phyloP scores from a whole-genome alignment of 768 basidiomycete genomes.

The Mycena galericulata region DNA sequence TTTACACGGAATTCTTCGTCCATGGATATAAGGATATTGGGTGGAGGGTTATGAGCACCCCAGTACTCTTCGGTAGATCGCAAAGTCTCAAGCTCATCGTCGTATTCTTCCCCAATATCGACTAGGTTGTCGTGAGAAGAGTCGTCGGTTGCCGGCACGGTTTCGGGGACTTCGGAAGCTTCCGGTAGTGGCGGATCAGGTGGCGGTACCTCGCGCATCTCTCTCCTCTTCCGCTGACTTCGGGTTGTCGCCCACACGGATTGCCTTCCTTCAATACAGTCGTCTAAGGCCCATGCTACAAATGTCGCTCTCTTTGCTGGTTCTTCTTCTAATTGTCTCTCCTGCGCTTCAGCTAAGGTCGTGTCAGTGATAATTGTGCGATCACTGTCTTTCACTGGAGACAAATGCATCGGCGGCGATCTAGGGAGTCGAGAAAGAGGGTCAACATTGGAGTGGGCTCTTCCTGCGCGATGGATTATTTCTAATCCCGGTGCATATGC shows the following conservation, averaged over 20 bases:
- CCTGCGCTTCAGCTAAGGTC: neutral
- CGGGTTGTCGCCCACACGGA: neutral
- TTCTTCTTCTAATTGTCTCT: neutral
- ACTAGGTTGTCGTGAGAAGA: neutral
- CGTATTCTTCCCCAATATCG: neutral
- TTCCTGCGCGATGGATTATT: too few relatives aligned
- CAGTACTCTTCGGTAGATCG: neutral
- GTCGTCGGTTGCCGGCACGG: neutral
- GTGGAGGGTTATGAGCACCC: neutral
- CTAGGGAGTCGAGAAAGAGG: too few relatives aligned
- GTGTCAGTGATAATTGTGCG: neutral
- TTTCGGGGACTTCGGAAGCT: neutral
- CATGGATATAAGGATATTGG: neutral
- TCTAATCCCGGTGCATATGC: too few relatives aligned
- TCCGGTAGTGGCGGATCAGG: neutral
- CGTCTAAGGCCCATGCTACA: neutral
- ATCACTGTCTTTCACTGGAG: too few relatives aligned
- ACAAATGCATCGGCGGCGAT: too few relatives aligned
- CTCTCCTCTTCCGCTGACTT: neutral
- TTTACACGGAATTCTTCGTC: neutral
- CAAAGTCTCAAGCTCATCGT: neutral
- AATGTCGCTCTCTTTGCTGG: slow-evolving; percentile 3
- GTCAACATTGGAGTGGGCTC: too few relatives aligned
- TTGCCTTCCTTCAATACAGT: neutral
- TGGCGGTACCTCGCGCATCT: neutral